Base-by-base conservation (phyloP, 164 flowering plant genomes). In the Taxillus chinensis region DNA sequence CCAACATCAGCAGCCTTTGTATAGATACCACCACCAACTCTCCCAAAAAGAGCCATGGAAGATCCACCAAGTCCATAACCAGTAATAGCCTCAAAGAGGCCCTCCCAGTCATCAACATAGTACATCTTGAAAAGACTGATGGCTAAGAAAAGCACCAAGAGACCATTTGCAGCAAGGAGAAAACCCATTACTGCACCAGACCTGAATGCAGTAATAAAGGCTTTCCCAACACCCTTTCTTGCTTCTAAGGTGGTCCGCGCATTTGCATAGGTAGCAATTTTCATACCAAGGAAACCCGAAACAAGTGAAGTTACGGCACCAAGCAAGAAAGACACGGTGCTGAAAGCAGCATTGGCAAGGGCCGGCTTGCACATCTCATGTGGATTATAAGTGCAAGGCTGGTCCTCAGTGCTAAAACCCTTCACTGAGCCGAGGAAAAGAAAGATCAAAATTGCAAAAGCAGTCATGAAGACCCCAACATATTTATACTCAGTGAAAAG, bases 1-100 rank as follows among this genome's bases (percentile, higher is more conserved):
- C 95, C 95, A 64, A 88, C 95, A 81, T 88, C 95, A 66, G 95
- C 89, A 66, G 95, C 91, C 59, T 88, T 86, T 12, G 95, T 88
- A 68, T 84, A 88, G 66, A 88, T 88, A 16, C 95, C 91, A 38
- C 90, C 96, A 67, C 83, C 92, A 61, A 89, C 92, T 76, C 92
- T 80, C 12, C 92, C 92, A 68, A 89, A 89, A 43, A 89, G 84
- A 66, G 95, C 95, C 92, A 88, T 86, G 59, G 90, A 88, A 41
- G 95, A 88, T 9, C 92, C 95, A 67, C 95, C 95, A 57, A 88
- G 84, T 7, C 95, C 95, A 70, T 88, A 88, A 13, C 95, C 95
- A 62, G 92, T 88, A 27, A 88, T 88, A 16, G 95, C 75, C 79
- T 88, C 95, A 70, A 82, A 88, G 62, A 88, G 88, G 1, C 95